These are phyloP conservation scores for Neurospora sp. DNA, from an alignment of 2,329 filamentous ascomycete genomes.

Conservation along the genomic window DNA sequence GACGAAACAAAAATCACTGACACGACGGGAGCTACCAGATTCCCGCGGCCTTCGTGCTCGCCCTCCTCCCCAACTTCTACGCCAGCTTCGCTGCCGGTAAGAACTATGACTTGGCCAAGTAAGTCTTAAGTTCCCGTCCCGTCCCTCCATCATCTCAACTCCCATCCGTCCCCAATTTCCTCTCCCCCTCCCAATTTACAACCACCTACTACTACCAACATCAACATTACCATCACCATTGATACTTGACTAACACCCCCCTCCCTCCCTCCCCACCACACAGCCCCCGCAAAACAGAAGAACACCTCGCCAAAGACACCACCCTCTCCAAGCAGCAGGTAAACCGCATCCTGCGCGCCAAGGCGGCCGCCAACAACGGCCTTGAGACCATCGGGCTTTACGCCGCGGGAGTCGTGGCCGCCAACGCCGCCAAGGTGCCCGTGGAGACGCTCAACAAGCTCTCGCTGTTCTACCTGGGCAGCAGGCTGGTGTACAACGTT, in stretches of 20 bases:
- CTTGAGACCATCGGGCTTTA: constrained; percentile 36
- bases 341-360: constrained; percentile 19
- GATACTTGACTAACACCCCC: neutral
- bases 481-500: constrained; percentile 31
- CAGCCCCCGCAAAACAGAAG: constrained; percentile 26
- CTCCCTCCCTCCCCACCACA: no score
- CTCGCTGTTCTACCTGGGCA: constrained; percentile 28
- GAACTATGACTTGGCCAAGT: constrained; percentile 28
- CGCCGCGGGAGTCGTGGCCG: constrained; percentile 34
- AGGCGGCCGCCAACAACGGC: constrained; percentile 27
- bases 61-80: constrained; percentile 27
- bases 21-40: constrained; percentile 19
- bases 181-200: no score
- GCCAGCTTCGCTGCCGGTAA: constrained; percentile 21
- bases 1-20: constrained; percentile 10
- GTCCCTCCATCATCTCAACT: neutral
- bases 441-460: constrained; percentile 29
- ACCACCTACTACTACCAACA: no score
- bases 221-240: neutral
- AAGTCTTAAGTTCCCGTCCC: constrained; percentile 5
- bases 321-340: constrained; percentile 21
- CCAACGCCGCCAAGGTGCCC: constrained; percentile 33
- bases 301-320: constrained; percentile 23
- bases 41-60: constrained; percentile 29
- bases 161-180: neutral